Evolutionary conservation across 2,329 filamentous ascomycete genomes (phyloP), one percentile per base, ranked within the genome.

Genomic region (Xylariaceae sp.): DNA sequence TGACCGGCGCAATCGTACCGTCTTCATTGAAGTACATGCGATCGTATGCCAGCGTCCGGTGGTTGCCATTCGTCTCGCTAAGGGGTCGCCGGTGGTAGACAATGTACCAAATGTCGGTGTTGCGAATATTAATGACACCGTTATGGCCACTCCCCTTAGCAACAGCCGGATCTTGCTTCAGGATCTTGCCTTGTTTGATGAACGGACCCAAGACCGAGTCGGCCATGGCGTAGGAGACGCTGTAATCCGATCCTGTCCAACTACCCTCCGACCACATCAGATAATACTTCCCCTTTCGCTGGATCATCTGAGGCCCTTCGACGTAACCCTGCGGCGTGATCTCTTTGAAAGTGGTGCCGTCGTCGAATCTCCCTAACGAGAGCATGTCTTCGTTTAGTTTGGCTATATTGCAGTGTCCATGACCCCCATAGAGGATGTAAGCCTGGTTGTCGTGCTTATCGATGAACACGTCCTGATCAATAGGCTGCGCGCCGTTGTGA

Each of bases 21-120:
- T 73, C 65, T 1, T 68, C 67, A 55, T 74, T 70, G 57, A 79
- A 78, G 57, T 72, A 68, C 69, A 79, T 74, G 12, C 74, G 71
- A 61, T 79, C 76, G 50, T 78, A 77, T 35, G 74, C 74, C 2
- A 74, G 64, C 12, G 74, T 71, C 2, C 76, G 74, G 61, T 78
- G 73, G 56, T 79, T 75, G 35, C 71, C 71, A 51, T 72, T 70
- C 1, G 68, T 71, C 46, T 77, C 73, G 55, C 72, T 71, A 2
- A 76, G 68, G 6, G 71, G 73, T 1, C 73, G 71, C 1, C 76
- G 75, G 60, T 78, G 76, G 53, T 76, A 76, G 11, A 74, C 69
- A 31, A 76, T 74, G 51, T 76, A 76, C 62, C 72, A 75, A 12
- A 74, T 70, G 19, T 73, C 68, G 2, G 69, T 67, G 37, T 59